Evolutionary conservation across 2,329 filamentous ascomycete species (phyloP).

Genomic region (Aspergillus sp.): DNA sequence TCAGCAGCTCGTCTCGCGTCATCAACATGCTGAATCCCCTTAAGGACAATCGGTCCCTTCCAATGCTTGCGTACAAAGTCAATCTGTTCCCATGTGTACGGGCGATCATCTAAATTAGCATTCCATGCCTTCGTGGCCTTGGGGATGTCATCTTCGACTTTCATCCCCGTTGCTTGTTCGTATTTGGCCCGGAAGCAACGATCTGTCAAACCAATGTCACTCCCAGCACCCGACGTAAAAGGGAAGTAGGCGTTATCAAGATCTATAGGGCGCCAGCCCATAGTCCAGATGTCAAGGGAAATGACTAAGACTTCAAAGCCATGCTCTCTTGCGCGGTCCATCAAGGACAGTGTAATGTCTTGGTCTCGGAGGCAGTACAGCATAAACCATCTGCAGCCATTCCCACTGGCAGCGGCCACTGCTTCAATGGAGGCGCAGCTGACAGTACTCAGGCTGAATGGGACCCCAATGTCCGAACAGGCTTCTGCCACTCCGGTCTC

Average conservation of each 20-base stretch:
- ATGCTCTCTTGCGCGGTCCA: conserved; percentile 55
- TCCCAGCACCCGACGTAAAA: conserved; percentile 56
- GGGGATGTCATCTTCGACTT: conserved; percentile 44
- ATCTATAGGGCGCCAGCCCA: conserved; percentile 64
- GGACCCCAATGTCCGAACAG: conserved; percentile 56
- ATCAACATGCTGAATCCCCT: conserved; percentile 52
- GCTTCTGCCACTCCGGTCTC: conserved; percentile 62
- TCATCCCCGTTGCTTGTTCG: conserved; percentile 42
- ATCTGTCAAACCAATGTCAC: conserved; percentile 61
- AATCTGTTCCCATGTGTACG: conserved; percentile 60
- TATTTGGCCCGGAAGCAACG: conserved; percentile 60
- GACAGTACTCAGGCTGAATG: conserved; percentile 65
- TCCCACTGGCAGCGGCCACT: conserved; percentile 54
- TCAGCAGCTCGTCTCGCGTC: conserved; percentile 45
- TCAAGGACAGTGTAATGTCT: conserved; percentile 59
- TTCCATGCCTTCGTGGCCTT: conserved; percentile 53
- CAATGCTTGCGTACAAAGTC: conserved; percentile 55
- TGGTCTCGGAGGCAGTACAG: conserved; percentile 69
- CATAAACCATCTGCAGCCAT: conserved; percentile 64
- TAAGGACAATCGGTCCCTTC: conserved; percentile 60
- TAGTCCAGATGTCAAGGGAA: conserved; percentile 65
- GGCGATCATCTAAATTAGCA: conserved; percentile 47
- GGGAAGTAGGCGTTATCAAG: conserved; percentile 54
- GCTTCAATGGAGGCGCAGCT: conserved; percentile 62
- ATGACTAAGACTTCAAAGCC: conserved; percentile 66